Evolutionary conservation across 1,284 basidiomycete genomes (phyloP).

Genomic region (Malassezia sympodialis): DNA sequence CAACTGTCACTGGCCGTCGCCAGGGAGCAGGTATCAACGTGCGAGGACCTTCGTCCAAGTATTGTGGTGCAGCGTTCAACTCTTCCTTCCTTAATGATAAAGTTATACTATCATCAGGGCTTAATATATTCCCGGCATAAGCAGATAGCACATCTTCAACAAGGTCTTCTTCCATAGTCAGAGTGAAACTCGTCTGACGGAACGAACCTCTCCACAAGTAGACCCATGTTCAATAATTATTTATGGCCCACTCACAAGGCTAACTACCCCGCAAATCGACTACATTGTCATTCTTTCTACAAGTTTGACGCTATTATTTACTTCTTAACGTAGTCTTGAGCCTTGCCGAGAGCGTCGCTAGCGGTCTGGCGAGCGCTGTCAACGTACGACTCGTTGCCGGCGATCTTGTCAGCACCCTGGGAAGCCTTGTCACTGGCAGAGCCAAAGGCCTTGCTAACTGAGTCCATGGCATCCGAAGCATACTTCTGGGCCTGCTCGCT

Average conservation of each 20-base stretch:
- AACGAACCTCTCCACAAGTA: background rate
- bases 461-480: constrained; percentile 11
- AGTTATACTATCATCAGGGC: background rate
- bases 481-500: constrained; percentile 14
- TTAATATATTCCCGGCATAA: constrained; percentile 1
- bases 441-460: constrained; percentile 10
- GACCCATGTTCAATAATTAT: no score
- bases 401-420: constrained; percentile 6
- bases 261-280: no score
- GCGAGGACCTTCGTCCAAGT: constrained; percentile 2
- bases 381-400: constrained; percentile 4
- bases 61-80: background rate
- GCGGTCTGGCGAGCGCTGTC: constrained; percentile 8
- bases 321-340: constrained; percentile 10
- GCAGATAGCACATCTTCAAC: background rate
- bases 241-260: no score
- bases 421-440: constrained; percentile 9
- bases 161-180: background rate
- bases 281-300: no score
- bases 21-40: background rate
- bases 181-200: background rate
- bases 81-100: background rate
- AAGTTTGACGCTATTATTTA: no score
- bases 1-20: background rate
- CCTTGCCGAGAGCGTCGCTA: constrained; percentile 7